Evolutionary conservation across 495 filamentous ascomycete genomes (phyloP).

Genomic region (Cairneyella variabilis): DNA sequence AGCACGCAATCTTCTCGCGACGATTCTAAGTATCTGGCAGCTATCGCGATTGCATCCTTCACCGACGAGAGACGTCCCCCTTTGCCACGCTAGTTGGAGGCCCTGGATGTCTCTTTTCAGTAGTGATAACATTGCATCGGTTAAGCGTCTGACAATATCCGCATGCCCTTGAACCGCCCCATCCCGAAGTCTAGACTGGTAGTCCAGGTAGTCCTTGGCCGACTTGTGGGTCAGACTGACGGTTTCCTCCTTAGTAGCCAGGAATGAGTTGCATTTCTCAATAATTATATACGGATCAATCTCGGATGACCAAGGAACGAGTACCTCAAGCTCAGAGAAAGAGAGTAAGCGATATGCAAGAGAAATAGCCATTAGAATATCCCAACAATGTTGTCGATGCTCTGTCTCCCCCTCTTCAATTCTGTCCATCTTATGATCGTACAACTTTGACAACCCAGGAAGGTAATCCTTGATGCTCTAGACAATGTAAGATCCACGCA

Average conservation of each 20-base stretch:
- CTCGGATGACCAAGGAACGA: not conserved
- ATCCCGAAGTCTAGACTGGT: not conserved
- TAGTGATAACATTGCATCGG: not conserved
- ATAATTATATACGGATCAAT: not conserved
- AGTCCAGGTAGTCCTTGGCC: not conserved
- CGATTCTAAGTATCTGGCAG: constrained; percentile 2
- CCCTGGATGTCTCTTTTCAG: no score
- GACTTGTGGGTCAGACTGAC: not conserved
- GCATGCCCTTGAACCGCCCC: not conserved
- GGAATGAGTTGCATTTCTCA: not conserved
- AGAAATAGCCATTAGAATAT: not conserved
- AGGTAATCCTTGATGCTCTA: not conserved
- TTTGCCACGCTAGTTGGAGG: constrained; percentile 3
- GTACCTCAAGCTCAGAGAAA: not conserved
- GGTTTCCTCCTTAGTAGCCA: not conserved
- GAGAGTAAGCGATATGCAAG: not conserved
- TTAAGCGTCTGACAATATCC: not conserved
- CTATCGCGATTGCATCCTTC: constrained; percentile 1
- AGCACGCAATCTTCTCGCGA: constrained; percentile 2
- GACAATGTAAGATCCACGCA: not conserved
- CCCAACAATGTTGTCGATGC: not conserved
- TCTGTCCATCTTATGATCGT: not conserved
- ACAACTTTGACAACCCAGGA: not conserved
- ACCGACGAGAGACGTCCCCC: constrained; percentile 3
- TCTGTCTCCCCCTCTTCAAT: not conserved